Percentiles rank a stretch among this genome's conserved stretches.
phyloP scores from a whole-genome alignment of 78 protist species.

The Anaeramoeba flamelloides region DNA sequence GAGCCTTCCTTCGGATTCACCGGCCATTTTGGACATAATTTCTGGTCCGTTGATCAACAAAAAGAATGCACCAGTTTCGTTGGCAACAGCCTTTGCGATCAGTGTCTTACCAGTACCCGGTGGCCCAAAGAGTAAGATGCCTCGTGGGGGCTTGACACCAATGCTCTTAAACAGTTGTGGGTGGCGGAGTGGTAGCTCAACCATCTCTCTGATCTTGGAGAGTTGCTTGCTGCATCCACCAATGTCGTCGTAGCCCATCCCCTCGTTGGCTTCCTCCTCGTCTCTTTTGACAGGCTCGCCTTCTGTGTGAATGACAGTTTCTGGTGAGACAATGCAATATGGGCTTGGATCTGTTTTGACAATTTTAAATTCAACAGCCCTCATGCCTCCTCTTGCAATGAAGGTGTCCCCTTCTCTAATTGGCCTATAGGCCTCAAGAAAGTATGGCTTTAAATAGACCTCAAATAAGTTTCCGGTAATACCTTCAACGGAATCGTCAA shows the following conservation, averaged over 20 bases:
- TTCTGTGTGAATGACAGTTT: slow-evolving; percentile 94
- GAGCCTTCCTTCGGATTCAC: slow-evolving; percentile 14
- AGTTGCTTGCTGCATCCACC: slow-evolving; percentile 97
- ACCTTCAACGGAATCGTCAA: slow-evolving; percentile 97
- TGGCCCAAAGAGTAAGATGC: slow-evolving; percentile 95
- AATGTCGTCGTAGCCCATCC: slow-evolving; percentile 96
- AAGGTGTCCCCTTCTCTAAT: slow-evolving; percentile 80
- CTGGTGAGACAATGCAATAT: slow-evolving; percentile 74
- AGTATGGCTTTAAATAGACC: slow-evolving; percentile 87
- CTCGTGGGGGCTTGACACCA: slow-evolving; percentile 79
- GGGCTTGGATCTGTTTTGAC: slow-evolving; percentile 90
- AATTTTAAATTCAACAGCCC: slow-evolving; percentile 98
- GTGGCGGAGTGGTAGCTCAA: slow-evolving; percentile 99
- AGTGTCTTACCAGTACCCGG: slow-evolving; percentile 99
- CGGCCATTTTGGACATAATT: slow-evolving; percentile 95
- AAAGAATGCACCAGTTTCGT: slow-evolving; percentile 99
- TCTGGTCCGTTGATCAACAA: slow-evolving; percentile 97
- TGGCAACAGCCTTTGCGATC: slow-evolving; percentile 99
- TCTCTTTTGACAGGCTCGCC: slow-evolving; percentile 99
- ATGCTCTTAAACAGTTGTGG: slow-evolving; percentile 89
- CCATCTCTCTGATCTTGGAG: slow-evolving; percentile 91
- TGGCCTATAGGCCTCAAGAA: slow-evolving; percentile 97
- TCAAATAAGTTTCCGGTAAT: slow-evolving; percentile 96
- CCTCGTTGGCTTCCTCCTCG: slow-evolving; percentile 72
- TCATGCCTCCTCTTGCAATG: slow-evolving; percentile 90